Evolutionary conservation across 1,139 yeast genomes (phyloP).

Genomic region (Kodamaea derodonti): DNA sequence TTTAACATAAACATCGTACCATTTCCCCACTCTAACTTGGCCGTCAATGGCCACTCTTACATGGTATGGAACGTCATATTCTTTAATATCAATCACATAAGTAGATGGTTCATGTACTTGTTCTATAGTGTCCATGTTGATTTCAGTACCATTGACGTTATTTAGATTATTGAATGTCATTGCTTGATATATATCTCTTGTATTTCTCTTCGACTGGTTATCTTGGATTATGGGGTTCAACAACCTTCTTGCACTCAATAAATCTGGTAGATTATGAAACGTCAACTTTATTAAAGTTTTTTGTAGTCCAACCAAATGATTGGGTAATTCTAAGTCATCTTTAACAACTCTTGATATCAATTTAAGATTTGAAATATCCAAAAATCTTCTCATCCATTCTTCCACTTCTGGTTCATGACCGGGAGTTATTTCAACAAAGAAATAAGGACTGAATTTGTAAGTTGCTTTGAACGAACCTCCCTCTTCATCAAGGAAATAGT

Average conservation of each 20-base stretch:
- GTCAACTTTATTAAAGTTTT: constrained; percentile 61
- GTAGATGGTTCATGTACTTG: constrained; percentile 52
- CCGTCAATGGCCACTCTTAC: constrained; percentile 92
- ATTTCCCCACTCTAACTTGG: constrained; percentile 85
- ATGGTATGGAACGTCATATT: constrained; percentile 95
- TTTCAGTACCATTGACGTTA: constrained; percentile 16
- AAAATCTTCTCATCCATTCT: constrained; percentile 66
- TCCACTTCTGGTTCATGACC: constrained; percentile 80
- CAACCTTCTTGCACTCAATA: constrained; percentile 67
- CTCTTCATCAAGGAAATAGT: constrained; percentile 93
- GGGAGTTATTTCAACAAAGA: constrained; percentile 64
- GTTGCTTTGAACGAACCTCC: constrained; percentile 95
- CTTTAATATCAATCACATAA: constrained; percentile 75
- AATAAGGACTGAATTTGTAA: constrained; percentile 81
- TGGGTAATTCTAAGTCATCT: constrained; percentile 78
- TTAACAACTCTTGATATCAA: constrained; percentile 52
- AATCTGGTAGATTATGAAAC: constrained; percentile 74
- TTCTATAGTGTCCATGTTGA: constrained; percentile 11
- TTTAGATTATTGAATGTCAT: constrained; percentile 40
- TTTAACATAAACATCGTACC: constrained; percentile 79
- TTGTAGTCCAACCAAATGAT: constrained; percentile 79
- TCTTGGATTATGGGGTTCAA: constrained; percentile 67
- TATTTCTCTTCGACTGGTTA: constrained; percentile 60
- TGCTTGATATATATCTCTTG: constrained; percentile 67
- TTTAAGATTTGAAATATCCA: constrained; percentile 61